Evolutionary conservation across 345 rosid species (phyloP), one percentile per base, ranked within the genome.

Genomic region (Ailanthus altissimus): DNA sequence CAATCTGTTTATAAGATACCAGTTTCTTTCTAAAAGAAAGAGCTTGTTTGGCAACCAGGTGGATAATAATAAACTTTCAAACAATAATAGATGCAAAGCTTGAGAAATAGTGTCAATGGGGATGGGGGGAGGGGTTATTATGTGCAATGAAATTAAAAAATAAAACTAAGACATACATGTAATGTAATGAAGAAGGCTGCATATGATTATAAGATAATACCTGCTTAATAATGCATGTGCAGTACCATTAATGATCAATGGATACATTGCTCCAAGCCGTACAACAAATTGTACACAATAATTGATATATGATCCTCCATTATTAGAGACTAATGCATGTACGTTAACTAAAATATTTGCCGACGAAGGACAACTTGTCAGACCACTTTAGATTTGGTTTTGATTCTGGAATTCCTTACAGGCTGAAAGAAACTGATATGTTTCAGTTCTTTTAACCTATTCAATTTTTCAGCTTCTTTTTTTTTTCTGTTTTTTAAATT

Each of bases 201-300:
- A 36, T 71, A n/a, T 38, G 46, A 70, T 54, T 38, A 54, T 20
- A 53, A n/a, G 50, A 54, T 20, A 54, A 54, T 54, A 45, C 25
- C 1, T 49, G 13, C 14, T 71, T 10, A 20, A 36, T 21, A 54
- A 71, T 54, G 8, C 65, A 15, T 54, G 20, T 53, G 36, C 0
- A 32, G 21, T 18, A 67, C 72, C 25, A 46, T 5, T 70, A 43
- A 1, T 10, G 47, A 11, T 18, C 10, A 28, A 51, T 38, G 32
- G 10, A 49, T 47, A 53, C 74, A 49, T 0, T 26, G 26, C 61
- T 70, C 21, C 46, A 2, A 51, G 59, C 26, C 60, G 74, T 71
- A 53, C 74, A 53, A 20, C 46, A 32, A 70, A 70, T 51, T 53
- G 74, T 53, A 53, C 47, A n/a, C 14, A 54, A 70, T 70, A 13